These are phyloP conservation scores for Penicillium alfredii DNA, from an alignment of 495 filamentous ascomycete genomes.

Conservation along the genomic window DNA sequence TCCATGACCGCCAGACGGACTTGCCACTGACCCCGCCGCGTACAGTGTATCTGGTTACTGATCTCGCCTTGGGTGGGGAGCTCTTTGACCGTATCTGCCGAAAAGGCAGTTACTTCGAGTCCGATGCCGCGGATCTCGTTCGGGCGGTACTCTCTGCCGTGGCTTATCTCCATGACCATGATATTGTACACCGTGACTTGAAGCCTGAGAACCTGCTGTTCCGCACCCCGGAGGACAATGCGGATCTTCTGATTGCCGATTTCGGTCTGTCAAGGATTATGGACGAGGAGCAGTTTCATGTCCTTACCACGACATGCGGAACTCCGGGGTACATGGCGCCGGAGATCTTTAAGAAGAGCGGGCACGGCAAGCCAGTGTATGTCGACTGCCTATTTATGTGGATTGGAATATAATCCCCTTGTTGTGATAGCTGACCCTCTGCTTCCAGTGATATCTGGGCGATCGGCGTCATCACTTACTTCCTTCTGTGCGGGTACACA, in stretches of 20 bases:
- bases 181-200: slow-evolving; percentile 87
- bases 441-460: slow-evolving; percentile 68
- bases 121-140: slow-evolving; percentile 91
- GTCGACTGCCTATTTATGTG: too few relatives aligned
- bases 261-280: slow-evolving; percentile 93
- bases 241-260: slow-evolving; percentile 84
- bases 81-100: slow-evolving; percentile 98
- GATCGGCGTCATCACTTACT: slow-evolving; percentile 85
- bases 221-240: slow-evolving; percentile 52
- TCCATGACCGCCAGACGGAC: background rate
- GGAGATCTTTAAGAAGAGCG: slow-evolving; percentile 74
- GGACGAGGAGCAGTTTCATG: slow-evolving; percentile 98
- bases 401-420: too few relatives aligned
- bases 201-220: slow-evolving; percentile 54
- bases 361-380: slow-evolving; percentile 77
- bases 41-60: slow-evolving; percentile 89
- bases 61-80: slow-evolving; percentile 92
- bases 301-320: slow-evolving; percentile 93
- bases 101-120: slow-evolving; percentile 97
- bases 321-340: slow-evolving; percentile 96
- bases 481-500: slow-evolving; percentile 95
- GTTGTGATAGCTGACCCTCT: slow-evolving; percentile 1
- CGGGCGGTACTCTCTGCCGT: slow-evolving; percentile 94
- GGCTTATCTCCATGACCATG: slow-evolving; percentile 95
- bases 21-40: slow-evolving; percentile 2